Evolutionary conservation across 2,329 filamentous ascomycete species (phyloP), one percentile per base, ranked within the genome.

Genomic region (Arthrobotrys sinensis): DNA sequence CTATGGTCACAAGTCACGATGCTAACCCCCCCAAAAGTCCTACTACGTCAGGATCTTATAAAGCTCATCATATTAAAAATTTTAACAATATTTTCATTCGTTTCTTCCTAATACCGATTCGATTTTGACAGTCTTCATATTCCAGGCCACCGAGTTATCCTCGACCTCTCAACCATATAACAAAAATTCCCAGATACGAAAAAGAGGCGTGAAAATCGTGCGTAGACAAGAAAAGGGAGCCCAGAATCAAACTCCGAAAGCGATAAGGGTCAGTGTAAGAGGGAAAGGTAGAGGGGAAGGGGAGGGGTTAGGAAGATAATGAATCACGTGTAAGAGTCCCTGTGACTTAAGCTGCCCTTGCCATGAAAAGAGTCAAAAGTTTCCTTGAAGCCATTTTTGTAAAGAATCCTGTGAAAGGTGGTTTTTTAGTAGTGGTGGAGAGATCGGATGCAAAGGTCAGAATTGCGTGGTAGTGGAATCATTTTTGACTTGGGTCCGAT

Each of bases 321-420:
- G 36, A 52, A 65, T 16, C 43, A 34, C 19, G 10, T 16, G 24
- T 36, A 43, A 40, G 8, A 34, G n/a, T 16, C 32, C 32, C 12
- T 19, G 16, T 24, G 16, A 40, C 34, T 36, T 53, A 19, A 53
- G 34, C 21, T 3, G 19, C 28, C 16, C 12, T 67, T 67, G 64
- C 48, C 14, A 19, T 40, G 34, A 34, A 45, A 52, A 67, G 43
- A 43, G 64, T 28, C 55, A 60, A 67, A 53, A 67, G 48, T 48
- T 66, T 12, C 28, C 62, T 50, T 50, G 10, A 38, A 66, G 45
- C 48, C 43, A 40, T 14, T 14, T 24, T 24, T 4, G 7, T 40
- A 38, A 38, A 19, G n/a, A 57, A 36, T 36, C 10, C n/a, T 21
- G 8, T 16, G 34, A 28, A 28, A 60, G 6, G 11, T 40, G 14